These are phyloP conservation scores for Pseudopyrenochaeta lycopersici DNA, from an alignment of 2,329 filamentous ascomycete genomes.

Conservation along the genomic window DNA sequence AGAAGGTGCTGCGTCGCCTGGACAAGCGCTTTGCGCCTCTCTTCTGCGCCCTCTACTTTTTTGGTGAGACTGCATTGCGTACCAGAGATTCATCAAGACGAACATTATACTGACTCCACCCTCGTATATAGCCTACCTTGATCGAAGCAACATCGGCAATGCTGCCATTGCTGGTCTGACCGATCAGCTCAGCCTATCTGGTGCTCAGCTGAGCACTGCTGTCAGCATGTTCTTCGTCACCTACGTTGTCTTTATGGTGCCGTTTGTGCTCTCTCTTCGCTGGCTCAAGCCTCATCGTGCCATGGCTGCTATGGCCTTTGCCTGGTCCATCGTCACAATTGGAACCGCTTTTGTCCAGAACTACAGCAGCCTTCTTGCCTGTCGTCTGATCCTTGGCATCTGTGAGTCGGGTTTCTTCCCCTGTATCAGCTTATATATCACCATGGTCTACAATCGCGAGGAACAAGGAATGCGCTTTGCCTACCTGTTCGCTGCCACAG, in stretches of 20 bases:
- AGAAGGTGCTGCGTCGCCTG: not conserved
- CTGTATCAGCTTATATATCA: not conserved
- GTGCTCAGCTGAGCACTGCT: conserved; percentile 52
- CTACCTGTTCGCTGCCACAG: not conserved
- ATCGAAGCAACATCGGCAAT: not conserved
- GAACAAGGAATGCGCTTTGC: not conserved
- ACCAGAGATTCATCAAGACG: too few species aligned
- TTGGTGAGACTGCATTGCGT: too few species aligned
- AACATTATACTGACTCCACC: too few species aligned
- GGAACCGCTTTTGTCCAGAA: not conserved
- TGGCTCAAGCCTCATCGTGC: not conserved
- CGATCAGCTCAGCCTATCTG: conserved; percentile 40
- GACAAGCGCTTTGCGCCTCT: not conserved
- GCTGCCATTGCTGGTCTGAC: not conserved
- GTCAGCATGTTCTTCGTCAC: not conserved
- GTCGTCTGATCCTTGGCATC: not conserved
- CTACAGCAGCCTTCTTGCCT: not conserved
- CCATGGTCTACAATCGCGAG: not conserved
- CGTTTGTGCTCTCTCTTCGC: not conserved
- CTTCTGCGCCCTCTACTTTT: not conserved
- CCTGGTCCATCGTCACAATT: not conserved
- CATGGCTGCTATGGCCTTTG: not conserved
- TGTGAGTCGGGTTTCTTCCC: not conserved
- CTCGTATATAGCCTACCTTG: not conserved
- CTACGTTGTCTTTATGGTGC: not conserved